A percentile compares a stretch with the other conserved stretches of the same genome.
phyloP scores from a whole-genome alignment of 1,284 basidiomycete genomes.

The Fomitopsis betulina region DNA sequence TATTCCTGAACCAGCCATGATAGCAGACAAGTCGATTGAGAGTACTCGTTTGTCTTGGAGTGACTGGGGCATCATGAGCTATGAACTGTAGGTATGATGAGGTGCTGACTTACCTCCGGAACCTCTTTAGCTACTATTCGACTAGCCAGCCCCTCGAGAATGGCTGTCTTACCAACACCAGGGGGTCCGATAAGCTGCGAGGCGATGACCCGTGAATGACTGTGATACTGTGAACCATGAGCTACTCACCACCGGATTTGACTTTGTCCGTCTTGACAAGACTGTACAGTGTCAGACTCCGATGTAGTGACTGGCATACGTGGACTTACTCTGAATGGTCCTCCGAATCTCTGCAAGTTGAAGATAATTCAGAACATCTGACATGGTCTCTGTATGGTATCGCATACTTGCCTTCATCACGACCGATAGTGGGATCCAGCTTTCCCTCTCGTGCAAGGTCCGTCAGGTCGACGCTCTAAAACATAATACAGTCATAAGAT shows the following conservation, averaged over 20 bases:
- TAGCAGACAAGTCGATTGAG: conserved; percentile 75
- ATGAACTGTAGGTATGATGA: background rate
- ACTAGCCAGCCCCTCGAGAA: conserved; percentile 87
- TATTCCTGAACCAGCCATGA: conserved; percentile 86
- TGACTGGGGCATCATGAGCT: conserved; percentile 42
- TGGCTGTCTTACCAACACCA: conserved; percentile 90
- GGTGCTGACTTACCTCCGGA: conserved; percentile 60
- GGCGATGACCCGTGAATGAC: background rate
- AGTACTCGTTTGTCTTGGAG: conserved; percentile 81
- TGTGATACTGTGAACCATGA: background rate
- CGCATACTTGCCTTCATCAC: conserved; percentile 68
- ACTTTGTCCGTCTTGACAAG: conserved; percentile 78
- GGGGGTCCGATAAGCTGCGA: conserved; percentile 71
- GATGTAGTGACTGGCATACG: background rate
- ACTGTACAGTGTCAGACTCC: conserved; percentile 37
- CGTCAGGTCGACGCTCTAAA: conserved; percentile 80
- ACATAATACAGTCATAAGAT: background rate
- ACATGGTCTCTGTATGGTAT: background rate
- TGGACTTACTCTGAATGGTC: conserved; percentile 76
- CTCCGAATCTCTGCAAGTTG: conserved; percentile 70
- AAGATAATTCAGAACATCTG: background rate
- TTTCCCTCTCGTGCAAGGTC: conserved; percentile 81
- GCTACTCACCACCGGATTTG: conserved; percentile 73
- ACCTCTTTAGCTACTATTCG: conserved; percentile 89
- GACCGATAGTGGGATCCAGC: conserved; percentile 86